Base-by-base conservation (phyloP, 768 basidiomycete species). In the Trametes sanguinea region DNA sequence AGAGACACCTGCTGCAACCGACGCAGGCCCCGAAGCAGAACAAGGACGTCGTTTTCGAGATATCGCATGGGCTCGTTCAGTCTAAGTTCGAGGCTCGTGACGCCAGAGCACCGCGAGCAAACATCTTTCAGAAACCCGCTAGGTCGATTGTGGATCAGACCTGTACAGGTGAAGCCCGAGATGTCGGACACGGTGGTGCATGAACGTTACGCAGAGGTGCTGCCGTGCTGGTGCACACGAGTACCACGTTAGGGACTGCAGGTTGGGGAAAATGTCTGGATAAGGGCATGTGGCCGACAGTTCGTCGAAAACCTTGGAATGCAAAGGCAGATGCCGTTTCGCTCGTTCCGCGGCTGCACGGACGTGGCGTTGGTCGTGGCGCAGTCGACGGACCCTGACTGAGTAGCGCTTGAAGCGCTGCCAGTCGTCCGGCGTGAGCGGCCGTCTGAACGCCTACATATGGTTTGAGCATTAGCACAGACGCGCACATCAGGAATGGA, bases 371-470 rank as follows among this genome's bases (percentile, higher is more conserved):
- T 71, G 63, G 53, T 70, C 68, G 54, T 68, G 56, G 29, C 61
- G 48, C 17, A 73, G 43, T 0, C 52, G 53, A n/a, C 68, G 69
- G 1, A 73, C 66, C n/a, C 72, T 65, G 16, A 17, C 32, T 10
- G 72, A 65, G 45, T 87, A 89, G 46, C 76, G 78, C 58, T 81
- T 76, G 66, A 87, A 85, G 35, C 80, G 74, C 22, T 69, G 70
- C 87, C 87, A 88, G 73, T 85, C 83, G 13, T 67, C 75, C 11
- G 81, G 71, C 30, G 80, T 75, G 78, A 83, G 6, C 72, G 69
- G 5, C 72, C 73, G 54, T 37, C 56, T 57, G 61, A 71, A 74
- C 46, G 64, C 69, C 70, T 73, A 48, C 10, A 35, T 42, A 29
- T 27, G 2, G 6, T 1, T 16, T 62, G 6, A 53, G 56, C 55